Percentiles rank a stretch among this genome's conserved stretches.
phyloP scores from a whole-genome alignment of 148 eudicot genomes.

The Silene latifolia region DNA sequence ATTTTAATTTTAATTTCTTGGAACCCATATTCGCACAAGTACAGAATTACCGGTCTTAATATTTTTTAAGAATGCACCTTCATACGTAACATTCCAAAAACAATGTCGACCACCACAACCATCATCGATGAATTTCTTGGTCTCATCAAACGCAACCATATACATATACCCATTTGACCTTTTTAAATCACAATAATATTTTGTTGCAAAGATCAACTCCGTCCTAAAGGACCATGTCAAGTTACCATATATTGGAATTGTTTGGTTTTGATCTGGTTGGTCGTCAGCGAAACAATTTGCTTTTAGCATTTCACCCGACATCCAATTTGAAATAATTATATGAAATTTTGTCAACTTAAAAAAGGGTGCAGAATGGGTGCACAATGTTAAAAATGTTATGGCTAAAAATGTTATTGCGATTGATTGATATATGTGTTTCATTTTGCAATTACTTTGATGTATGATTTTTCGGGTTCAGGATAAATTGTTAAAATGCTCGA shows the following conservation, averaged over 20 bases:
- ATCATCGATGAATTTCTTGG: not conserved
- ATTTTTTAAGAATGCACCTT: not conserved
- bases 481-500: too few species aligned
- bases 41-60: not conserved
- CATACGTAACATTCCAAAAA: not conserved
- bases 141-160: not conserved
- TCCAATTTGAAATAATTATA: not conserved
- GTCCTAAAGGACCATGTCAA: not conserved
- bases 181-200: not conserved
- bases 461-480: not conserved
- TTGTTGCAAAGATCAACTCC: not conserved
- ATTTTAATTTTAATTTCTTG: too few species aligned
- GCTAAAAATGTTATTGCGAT: not conserved
- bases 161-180: not conserved
- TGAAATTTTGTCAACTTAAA: not conserved
- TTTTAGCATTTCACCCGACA: not conserved
- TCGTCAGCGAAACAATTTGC: not conserved
- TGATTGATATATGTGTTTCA: not conserved
- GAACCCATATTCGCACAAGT: not conserved
- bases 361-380: not conserved
- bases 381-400: not conserved
- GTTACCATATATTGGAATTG: not conserved
- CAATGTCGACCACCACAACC: constrained; percentile 9
- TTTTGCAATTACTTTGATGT: not conserved
- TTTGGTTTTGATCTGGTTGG: not conserved